Evolutionary conservation across 1,284 basidiomycete species (phyloP).

Genomic region (Omphalotus olearius): DNA sequence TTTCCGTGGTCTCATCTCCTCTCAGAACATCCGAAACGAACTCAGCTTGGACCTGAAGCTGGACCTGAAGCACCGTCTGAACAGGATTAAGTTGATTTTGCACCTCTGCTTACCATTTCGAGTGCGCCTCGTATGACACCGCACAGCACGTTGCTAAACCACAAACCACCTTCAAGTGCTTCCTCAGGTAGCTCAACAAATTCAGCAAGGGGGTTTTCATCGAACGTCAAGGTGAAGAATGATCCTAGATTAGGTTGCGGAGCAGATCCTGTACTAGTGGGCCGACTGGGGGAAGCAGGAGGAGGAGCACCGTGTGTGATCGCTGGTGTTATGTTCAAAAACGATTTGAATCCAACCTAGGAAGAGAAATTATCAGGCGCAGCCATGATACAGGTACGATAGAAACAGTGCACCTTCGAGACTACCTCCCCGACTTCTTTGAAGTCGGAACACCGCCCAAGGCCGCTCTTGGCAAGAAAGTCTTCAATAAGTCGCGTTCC

Average conservation of each 20-base stretch:
- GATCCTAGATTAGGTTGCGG: conserved; percentile 38
- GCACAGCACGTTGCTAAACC: conserved; percentile 96
- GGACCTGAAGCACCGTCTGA: conserved; percentile 57
- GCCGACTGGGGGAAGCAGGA: conserved; percentile 41
- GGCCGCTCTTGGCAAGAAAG: conserved; percentile 86
- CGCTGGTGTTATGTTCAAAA: conserved; percentile 88
- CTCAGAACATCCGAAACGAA: conserved; percentile 90
- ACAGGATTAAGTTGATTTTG: conserved; percentile 11
- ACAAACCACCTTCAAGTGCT: conserved; percentile 86
- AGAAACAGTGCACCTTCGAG: conserved; percentile 58
- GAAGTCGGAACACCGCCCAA: conserved; percentile 88
- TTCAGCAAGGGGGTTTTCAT: conserved; percentile 96
- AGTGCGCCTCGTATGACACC: conserved; percentile 91
- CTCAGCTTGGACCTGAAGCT: conserved; percentile 91
- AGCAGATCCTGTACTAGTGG: conserved; percentile 36
- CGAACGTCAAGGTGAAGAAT: conserved; percentile 81
- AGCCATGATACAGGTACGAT: neutral
- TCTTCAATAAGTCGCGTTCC: conserved; percentile 96
- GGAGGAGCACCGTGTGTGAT: conserved; percentile 65
- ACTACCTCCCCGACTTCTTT: conserved; percentile 92
- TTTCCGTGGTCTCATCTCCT: conserved; percentile 93
- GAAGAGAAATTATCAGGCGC: conserved; percentile 1
- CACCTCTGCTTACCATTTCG: conserved; percentile 76
- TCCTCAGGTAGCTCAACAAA: conserved; percentile 97
- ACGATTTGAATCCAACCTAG: conserved; percentile 98